Conservation (phyloP, 2,329 filamentous ascomycete species). For the Zopfia rhizophila region DNA sequence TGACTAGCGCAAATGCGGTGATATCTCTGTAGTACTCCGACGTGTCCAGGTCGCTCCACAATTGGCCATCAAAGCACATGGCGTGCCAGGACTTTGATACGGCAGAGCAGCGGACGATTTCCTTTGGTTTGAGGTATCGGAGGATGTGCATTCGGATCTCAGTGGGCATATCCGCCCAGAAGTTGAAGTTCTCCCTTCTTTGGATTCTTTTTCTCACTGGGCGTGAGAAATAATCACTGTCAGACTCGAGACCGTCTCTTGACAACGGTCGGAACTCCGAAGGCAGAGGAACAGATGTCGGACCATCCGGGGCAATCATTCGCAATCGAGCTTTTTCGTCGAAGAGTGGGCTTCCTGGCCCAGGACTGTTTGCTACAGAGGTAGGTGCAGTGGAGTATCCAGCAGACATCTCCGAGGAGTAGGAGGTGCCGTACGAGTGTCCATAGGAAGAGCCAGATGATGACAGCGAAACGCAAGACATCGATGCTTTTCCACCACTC, state of each 20-base stretch:
- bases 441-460: conserved; percentile 62
- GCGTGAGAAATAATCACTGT: conserved; percentile 60
- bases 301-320: conserved; percentile 62
- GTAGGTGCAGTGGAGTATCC: conserved; percentile 67
- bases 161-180: conserved; percentile 83
- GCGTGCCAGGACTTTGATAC: conserved; percentile 82
- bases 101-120: conserved; percentile 80
- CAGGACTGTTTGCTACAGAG: conserved; percentile 60
- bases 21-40: conserved; percentile 90
- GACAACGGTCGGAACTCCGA: conserved; percentile 66
- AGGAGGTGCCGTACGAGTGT: conserved; percentile 65
- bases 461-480: conserved; percentile 72
- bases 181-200: conserved; percentile 64
- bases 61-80: conserved; percentile 92
- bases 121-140: conserved; percentile 78
- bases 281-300: conserved; percentile 71
- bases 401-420: conserved; percentile 66
- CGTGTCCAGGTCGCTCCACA: conserved; percentile 86
- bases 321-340: conserved; percentile 66
- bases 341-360: conserved; percentile 59
- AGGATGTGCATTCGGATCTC: conserved; percentile 86
- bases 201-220: conserved; percentile 48
- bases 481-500: conserved; percentile 68
- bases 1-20: conserved; percentile 81
- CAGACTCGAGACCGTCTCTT: conserved; percentile 50